Conservation (phyloP, 345 rosid species). For the Salix arbutifolia region DNA sequence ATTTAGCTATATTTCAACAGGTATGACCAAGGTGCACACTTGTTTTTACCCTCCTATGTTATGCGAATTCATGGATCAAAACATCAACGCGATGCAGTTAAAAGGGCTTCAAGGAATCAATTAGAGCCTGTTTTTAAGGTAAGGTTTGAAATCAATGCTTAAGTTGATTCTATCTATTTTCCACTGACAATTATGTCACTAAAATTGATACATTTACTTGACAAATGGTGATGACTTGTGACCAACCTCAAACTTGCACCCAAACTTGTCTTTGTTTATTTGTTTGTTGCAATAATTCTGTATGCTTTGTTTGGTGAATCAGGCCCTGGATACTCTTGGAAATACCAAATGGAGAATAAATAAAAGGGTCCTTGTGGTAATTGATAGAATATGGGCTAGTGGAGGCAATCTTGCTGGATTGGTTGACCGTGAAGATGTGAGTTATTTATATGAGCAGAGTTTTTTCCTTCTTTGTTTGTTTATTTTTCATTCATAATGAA, state of each 20-base stretch:
- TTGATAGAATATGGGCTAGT: conserved; percentile 90
- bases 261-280: not conserved
- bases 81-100: conserved; percentile 63
- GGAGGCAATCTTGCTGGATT: conserved; percentile 80
- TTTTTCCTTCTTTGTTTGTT: conserved; percentile 1
- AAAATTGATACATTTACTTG: not conserved
- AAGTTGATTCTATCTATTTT: not conserved
- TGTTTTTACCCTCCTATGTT: conserved; percentile 75
- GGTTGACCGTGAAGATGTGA: conserved; percentile 87
- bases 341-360: conserved; percentile 91
- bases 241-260: not conserved
- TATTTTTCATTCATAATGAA: conserved; percentile 3
- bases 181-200: not conserved
- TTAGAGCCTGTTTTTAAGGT: conserved; percentile 76
- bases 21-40: conserved; percentile 82
- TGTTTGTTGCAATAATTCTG: conserved; percentile 18
- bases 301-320: conserved; percentile 24
- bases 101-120: conserved; percentile 56
- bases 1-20: conserved; percentile 32
- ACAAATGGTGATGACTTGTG: not conserved
- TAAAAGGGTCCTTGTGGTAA: conserved; percentile 68
- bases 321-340: conserved; percentile 97
- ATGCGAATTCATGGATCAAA: conserved; percentile 95
- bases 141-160: conserved; percentile 52
- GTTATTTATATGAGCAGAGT: conserved; percentile 23